These are phyloP conservation scores for Stemphylium vesicarium DNA, from an alignment of 2,329 filamentous ascomycete species.

Conservation along the genomic window DNA sequence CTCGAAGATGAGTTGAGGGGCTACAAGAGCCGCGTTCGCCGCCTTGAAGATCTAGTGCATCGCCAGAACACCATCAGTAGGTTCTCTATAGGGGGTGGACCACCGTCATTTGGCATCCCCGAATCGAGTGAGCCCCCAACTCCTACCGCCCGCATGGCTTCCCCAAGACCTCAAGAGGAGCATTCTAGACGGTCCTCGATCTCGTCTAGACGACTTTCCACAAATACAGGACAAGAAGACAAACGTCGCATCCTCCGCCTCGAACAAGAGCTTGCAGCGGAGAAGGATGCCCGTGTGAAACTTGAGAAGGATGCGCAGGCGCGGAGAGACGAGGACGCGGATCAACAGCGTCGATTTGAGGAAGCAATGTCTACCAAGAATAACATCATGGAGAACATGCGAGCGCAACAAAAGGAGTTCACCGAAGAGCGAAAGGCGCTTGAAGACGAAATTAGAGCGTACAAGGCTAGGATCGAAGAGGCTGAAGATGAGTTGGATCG, in stretches of 20 bases:
- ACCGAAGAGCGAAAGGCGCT: conserved; percentile 81
- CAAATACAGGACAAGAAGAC: conserved; percentile 65
- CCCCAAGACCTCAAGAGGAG: conserved; percentile 49
- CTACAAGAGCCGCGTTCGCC: conserved; percentile 89
- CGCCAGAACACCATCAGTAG: conserved; percentile 70
- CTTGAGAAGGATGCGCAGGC: conserved; percentile 73
- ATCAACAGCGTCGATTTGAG: conserved; percentile 73
- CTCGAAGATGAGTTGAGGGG: conserved; percentile 71
- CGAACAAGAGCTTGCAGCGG: conserved; percentile 77
- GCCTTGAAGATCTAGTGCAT: conserved; percentile 90
- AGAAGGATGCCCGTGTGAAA: conserved; percentile 70
- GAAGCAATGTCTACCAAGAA: conserved; percentile 92
- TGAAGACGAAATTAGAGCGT: conserved; percentile 77
- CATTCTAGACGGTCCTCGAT: conserved; percentile 65
- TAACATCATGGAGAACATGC: conserved; percentile 93
- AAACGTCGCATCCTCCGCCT: conserved; percentile 70
- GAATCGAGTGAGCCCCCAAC: conserved; percentile 47
- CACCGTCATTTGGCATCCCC: conserved; percentile 43
- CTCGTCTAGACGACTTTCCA: conserved; percentile 66
- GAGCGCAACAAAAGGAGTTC: conserved; percentile 88
- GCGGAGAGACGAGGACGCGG: conserved; percentile 61
- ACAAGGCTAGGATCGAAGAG: conserved; percentile 82
- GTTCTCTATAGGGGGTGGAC: conserved; percentile 58
- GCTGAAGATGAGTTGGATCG: conserved; percentile 91
- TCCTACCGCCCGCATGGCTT: conserved; percentile 43